phyloP scores from a whole-genome alignment of 1,284 basidiomycete genomes.

The Boletus semigastroideus region DNA sequence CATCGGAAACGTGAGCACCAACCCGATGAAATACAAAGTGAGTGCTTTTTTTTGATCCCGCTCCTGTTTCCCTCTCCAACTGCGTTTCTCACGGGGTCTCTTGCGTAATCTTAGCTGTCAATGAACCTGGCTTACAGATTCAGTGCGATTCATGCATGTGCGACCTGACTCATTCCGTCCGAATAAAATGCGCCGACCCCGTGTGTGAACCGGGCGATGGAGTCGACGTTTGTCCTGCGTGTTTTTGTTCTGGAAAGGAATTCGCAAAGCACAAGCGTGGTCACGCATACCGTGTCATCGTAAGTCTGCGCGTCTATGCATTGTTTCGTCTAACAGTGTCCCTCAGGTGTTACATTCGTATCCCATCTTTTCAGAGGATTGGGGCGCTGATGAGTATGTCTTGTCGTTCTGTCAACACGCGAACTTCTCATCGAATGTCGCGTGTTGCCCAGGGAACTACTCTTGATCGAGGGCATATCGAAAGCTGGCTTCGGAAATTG shows the following conservation, averaged over 20 bases:
- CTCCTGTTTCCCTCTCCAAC: constrained; percentile 18
- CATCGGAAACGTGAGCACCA: constrained; percentile 71
- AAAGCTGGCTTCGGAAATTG: constrained; percentile 95
- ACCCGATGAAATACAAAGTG: constrained; percentile 75
- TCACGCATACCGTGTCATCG: constrained; percentile 93
- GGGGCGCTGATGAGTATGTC: constrained; percentile 95
- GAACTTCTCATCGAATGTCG: neutral
- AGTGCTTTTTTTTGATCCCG: constrained; percentile 31
- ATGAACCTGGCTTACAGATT: constrained; percentile 76
- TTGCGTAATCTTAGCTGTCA: constrained; percentile 58
- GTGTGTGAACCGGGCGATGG: constrained; percentile 75
- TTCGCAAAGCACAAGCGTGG: constrained; percentile 84
- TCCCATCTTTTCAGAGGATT: constrained; percentile 93
- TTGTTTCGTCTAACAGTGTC: constrained; percentile 5
- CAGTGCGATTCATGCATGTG: constrained; percentile 71
- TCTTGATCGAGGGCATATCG: constrained; percentile 88
- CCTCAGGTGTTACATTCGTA: constrained; percentile 90
- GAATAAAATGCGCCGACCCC: constrained; percentile 87
- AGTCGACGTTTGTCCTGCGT: constrained; percentile 84
- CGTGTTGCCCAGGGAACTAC: constrained; percentile 65
- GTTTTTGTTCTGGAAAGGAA: constrained; percentile 92
- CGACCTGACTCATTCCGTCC: constrained; percentile 86
- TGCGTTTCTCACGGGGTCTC: constrained; percentile 36
- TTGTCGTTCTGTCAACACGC: neutral
- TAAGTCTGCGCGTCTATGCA: constrained; percentile 38